Evolutionary conservation across 495 filamentous ascomycete genomes (phyloP).

Genomic region (Polyplosphaeria fusca): DNA sequence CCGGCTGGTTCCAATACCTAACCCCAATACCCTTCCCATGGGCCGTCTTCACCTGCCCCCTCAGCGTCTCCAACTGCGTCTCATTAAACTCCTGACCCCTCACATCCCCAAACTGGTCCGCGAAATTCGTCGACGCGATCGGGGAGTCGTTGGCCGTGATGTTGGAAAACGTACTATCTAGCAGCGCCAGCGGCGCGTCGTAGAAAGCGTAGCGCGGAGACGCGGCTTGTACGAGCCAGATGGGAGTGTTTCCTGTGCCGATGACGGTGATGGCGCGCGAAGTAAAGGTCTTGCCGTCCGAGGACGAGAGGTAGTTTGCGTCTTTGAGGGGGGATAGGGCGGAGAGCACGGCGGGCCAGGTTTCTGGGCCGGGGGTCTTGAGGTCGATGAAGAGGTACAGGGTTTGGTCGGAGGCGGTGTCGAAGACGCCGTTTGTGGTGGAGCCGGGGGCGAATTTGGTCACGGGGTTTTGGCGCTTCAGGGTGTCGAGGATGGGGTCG

Average conservation of each 20-base stretch:
- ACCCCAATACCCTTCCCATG: constrained; percentile 41
- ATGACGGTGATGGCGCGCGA: constrained; percentile 40
- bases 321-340: constrained; percentile 38
- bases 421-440: constrained; percentile 42
- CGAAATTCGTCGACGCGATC: constrained; percentile 35
- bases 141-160: constrained; percentile 34
- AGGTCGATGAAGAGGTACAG: constrained; percentile 46
- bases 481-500: constrained; percentile 41
- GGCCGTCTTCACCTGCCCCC: constrained; percentile 41
- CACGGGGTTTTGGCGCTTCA: constrained; percentile 39
- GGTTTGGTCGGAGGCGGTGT: constrained; percentile 39
- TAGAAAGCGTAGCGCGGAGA: constrained; percentile 58
- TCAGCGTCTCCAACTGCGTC: constrained; percentile 40
- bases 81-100: constrained; percentile 41
- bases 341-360: constrained; percentile 37
- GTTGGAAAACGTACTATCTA: constrained; percentile 46
- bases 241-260: constrained; percentile 42
- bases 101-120: constrained; percentile 28
- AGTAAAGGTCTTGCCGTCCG: constrained; percentile 34
- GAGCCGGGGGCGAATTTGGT: constrained; percentile 32
- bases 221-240: constrained; percentile 44
- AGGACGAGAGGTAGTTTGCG: constrained; percentile 38
- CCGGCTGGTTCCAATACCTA: constrained; percentile 44
- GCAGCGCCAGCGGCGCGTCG: constrained; percentile 54
- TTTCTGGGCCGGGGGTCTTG: constrained; percentile 39